Evolutionary conservation across 2,329 filamentous ascomycete species (phyloP), one percentile per base, ranked within the genome.

Genomic region (Sporothrix mexicana): DNA sequence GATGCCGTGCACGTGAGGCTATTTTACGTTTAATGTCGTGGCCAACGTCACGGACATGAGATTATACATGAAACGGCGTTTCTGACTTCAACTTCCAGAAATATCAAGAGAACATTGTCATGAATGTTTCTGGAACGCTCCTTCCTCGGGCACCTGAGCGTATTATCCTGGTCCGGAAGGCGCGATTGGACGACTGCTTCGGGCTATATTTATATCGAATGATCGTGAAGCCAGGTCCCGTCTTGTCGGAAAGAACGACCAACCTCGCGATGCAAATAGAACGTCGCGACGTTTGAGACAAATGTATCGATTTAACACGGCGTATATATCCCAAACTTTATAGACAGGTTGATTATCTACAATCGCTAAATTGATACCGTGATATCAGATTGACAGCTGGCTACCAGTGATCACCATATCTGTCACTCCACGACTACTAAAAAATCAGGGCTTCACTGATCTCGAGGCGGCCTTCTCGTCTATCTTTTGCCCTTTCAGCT

Each of bases 31-130:
- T 49, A 12, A 10, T 66, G 43, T 49, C 43, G 41, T 66, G 62
- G 62, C 5, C 9, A 66, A 17, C 20, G 41, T 49, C 62, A 66
- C 36, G 59, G 0, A 64, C 59, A 64, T 64, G 59, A 36, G 59
- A 64, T 20, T 64, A 13, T 45, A 64, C 41, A 3, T 45, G 59
- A 64, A 64, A 64, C 59, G 36, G n/a, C 2, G 36, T n/a, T 45
- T 13, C 13, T 20, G 36, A 20, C 1, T 17, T 15, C 30, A 59
- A 0, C 20, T 45, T 36, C 30, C 30, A 45, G 45, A 45, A n/a
- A 64, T 20, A 64, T 10, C 15, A 13, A 20, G 30, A 12, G 15
- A 20, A 3, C n/a, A 12, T 43, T 10, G 36, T 20, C 17, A 3
- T n/a, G 30, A 43, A 36, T 12, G 13, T 15, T n/a, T 13, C 49